Evolutionary conservation across 257 asterid genomes (phyloP).

Genomic region (Penstemon barbatus): DNA sequence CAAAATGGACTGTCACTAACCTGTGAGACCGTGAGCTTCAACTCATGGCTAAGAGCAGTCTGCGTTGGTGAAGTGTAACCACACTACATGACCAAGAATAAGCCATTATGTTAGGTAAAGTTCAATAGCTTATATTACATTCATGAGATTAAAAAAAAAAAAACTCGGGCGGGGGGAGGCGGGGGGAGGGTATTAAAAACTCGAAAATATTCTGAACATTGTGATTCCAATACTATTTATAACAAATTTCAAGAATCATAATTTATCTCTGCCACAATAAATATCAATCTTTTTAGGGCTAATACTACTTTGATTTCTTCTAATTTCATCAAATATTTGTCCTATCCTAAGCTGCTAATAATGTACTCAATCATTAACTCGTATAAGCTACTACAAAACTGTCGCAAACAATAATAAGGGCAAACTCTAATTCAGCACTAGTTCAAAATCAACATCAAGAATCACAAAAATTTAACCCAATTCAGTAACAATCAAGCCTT

Average conservation of each 20-base stretch:
- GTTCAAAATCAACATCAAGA: conserved; percentile 19
- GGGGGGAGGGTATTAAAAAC: background rate
- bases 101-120: conserved; percentile 12
- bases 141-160: conserved; percentile 4
- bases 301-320: background rate
- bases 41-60: conserved; percentile 63
- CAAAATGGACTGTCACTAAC: conserved; percentile 35
- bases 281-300: too few species aligned
- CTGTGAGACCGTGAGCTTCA: conserved; percentile 77
- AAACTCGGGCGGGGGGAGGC: too few species aligned
- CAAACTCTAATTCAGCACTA: conserved; percentile 1
- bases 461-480: conserved; percentile 6
- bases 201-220: background rate
- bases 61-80: conserved; percentile 96
- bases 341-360: background rate
- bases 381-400: conserved; percentile 1
- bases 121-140: background rate
- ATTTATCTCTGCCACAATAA: background rate
- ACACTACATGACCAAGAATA: conserved; percentile 48
- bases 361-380: background rate
- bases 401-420: background rate
- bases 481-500: conserved; percentile 14
- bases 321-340: background rate
- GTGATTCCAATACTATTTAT: background rate
- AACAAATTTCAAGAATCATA: conserved; percentile 12